Base-by-base conservation (phyloP, 805 yeast genomes). In the Myxozyma sirexii region DNA sequence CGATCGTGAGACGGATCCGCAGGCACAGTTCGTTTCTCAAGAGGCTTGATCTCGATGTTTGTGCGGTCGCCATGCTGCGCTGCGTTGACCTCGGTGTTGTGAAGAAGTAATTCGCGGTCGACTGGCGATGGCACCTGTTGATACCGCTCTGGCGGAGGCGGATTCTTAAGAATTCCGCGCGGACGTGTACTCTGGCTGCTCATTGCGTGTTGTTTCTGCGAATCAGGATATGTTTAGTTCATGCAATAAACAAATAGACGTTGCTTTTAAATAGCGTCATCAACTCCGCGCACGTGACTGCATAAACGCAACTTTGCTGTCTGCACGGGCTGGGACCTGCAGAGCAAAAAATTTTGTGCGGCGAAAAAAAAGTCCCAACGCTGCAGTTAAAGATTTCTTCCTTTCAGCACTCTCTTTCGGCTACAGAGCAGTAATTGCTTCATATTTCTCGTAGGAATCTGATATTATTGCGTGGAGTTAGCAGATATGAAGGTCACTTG, bases 401-500 rank as follows among this genome's bases (percentile, higher is more conserved):
- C 33, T 29, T 10, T 6, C 33, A 7, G 31, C 24, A 10, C n/a
- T 26, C 26, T 44, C 19, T 17, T 26, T 24, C n/a, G 15, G 6
- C 24, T 21, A 4, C 35, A n/a, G 12, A 13, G 26, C 17, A 46
- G 26, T 24, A 26, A 29, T 44, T 44, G 31, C 17, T 15, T 7
- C 26, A n/a, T 44, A 33, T 44, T 3, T 23, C 3, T 6, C 13
- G 23, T 31, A 24, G n/a, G n/a, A n/a, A n/a, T n/a, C n/a, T n/a
- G n/a, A n/a, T n/a, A n/a, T n/a, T n/a, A n/a, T n/a, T 4, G 31
- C 6, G 7, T 17, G 39, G 19, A 48, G 5, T 27, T 2, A 15
- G 7, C 6, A 15, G 33, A 29, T 4, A 94, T 93, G 99, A 98
- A 93, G 80, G 84, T 93, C 68, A 87, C 97, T 49, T 93, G 98